These are phyloP conservation scores for Fusarium lateritium DNA, from an alignment of 2,329 filamentous ascomycete species.

Conservation along the genomic window DNA sequence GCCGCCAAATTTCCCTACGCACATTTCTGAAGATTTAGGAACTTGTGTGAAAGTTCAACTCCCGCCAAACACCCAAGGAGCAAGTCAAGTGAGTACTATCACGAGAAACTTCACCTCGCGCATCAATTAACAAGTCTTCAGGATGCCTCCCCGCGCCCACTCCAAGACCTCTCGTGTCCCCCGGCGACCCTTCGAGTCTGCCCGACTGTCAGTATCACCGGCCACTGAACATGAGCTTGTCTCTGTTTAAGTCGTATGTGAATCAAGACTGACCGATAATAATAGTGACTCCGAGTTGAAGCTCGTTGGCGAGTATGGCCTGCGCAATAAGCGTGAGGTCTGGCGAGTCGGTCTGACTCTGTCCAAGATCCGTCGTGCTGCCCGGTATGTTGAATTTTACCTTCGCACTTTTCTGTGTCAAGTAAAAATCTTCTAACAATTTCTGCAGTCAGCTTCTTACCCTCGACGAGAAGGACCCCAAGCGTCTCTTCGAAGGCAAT, in stretches of 20 bases:
- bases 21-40: constrained; percentile 48
- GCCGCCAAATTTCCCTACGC: constrained; percentile 54
- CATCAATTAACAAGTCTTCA: constrained; percentile 52
- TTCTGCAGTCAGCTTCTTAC: constrained; percentile 94
- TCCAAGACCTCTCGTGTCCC: constrained; percentile 99
- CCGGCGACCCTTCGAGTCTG: constrained; percentile 98
- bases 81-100: constrained; percentile 57
- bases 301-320: constrained; percentile 99
- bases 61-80: constrained; percentile 56
- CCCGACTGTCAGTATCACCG: constrained; percentile 97
- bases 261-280: constrained; percentile 76
- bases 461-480: constrained; percentile 99
- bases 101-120: constrained; percentile 23
- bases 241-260: constrained; percentile 96
- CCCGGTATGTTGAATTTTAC: constrained; percentile 76
- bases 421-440: constrained; percentile 44
- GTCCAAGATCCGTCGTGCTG: constrained; percentile 99
- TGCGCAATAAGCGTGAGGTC: constrained; percentile 99
- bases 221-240: constrained; percentile 99
- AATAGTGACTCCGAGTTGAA: constrained; percentile 98
- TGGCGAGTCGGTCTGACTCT: constrained; percentile 99
- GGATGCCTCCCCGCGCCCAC: constrained; percentile 75
- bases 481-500: constrained; percentile 99
- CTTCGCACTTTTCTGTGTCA: constrained; percentile 1
- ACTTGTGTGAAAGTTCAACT: constrained; percentile 52